These are phyloP conservation scores for Nicotiana attenuata DNA, from an alignment of 257 asterid species.

Conservation along the genomic window DNA sequence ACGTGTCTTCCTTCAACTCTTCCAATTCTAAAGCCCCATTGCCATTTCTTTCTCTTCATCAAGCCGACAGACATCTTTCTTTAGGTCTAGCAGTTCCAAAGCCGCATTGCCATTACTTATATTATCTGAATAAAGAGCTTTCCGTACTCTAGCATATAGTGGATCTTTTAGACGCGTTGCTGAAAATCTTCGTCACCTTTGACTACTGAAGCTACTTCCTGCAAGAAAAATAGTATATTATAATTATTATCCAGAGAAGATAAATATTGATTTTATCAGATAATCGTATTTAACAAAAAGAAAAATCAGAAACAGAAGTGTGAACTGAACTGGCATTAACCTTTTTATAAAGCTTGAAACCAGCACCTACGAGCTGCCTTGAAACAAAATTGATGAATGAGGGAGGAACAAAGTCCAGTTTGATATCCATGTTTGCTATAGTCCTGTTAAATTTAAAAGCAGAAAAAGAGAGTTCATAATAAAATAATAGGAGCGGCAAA, in stretches of 20 bases:
- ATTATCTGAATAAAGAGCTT: constrained; percentile 45
- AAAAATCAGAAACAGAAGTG: neutral
- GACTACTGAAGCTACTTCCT: constrained; percentile 73
- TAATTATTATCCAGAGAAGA: constrained; percentile 11
- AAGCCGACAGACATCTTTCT: constrained; percentile 11
- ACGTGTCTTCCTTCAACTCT: neutral
- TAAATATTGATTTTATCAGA: neutral
- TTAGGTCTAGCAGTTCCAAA: constrained; percentile 18
- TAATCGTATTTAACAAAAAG: neutral
- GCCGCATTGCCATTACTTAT: neutral
- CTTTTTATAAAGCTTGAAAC: constrained; percentile 94
- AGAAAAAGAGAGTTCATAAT: neutral
- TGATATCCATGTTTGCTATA: constrained; percentile 79
- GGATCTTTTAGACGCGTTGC: constrained; percentile 56
- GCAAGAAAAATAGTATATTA: constrained; percentile 14
- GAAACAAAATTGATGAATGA: constrained; percentile 59
- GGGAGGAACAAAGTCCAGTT: constrained; percentile 60
- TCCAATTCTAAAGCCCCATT: constrained; percentile 1
- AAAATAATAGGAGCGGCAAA: neutral
- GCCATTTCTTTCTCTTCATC: constrained; percentile 16
- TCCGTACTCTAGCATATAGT: constrained; percentile 39
- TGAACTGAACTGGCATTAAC: constrained; percentile 23
- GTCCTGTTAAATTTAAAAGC: constrained; percentile 46
- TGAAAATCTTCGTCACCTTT: constrained; percentile 49
- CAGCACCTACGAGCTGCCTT: constrained; percentile 87